Conservation (phyloP, 805 yeast genomes). For the Barnettozyma californica region DNA sequence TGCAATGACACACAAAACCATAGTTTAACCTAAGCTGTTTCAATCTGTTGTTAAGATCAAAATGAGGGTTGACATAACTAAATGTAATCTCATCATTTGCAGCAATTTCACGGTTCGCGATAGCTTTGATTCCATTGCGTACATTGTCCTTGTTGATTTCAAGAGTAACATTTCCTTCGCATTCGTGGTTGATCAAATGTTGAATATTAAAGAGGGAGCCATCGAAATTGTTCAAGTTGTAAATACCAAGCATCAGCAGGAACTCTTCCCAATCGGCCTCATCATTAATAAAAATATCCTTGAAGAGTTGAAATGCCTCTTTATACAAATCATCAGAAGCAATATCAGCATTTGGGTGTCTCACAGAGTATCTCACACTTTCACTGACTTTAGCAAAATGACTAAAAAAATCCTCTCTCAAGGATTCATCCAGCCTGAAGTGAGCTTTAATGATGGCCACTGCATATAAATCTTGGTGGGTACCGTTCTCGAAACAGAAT, state of each 20-base stretch:
- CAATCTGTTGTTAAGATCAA: constrained; percentile 57
- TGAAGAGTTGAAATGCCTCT: constrained; percentile 46
- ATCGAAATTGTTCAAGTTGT: constrained; percentile 67
- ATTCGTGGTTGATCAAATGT: constrained; percentile 71
- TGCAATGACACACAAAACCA: constrained; percentile 73
- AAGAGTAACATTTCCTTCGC: constrained; percentile 65
- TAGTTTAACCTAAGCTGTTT: constrained; percentile 64
- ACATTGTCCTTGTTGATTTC: constrained; percentile 36
- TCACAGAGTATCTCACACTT: constrained; percentile 48
- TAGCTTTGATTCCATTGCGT: constrained; percentile 49
- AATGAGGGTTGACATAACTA: constrained; percentile 64
- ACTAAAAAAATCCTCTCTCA: constrained; percentile 25
- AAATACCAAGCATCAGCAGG: constrained; percentile 60
- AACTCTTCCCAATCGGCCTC: constrained; percentile 46
- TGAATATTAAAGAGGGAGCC: constrained; percentile 56
- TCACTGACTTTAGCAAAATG: constrained; percentile 70
- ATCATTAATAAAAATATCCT: constrained; percentile 38
- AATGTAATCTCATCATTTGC: constrained; percentile 66
- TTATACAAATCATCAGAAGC: constrained; percentile 1
- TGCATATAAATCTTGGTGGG: constrained; percentile 53
- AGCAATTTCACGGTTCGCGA: constrained; percentile 51
- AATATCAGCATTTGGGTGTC: constrained; percentile 3
- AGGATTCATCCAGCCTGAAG: constrained; percentile 4
- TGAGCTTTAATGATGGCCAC: constrained; percentile 52
- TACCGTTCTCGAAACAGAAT: constrained; percentile 57